phyloP scores from a whole-genome alignment of 23 red algal species.

The Agarophyton chilense region DNA sequence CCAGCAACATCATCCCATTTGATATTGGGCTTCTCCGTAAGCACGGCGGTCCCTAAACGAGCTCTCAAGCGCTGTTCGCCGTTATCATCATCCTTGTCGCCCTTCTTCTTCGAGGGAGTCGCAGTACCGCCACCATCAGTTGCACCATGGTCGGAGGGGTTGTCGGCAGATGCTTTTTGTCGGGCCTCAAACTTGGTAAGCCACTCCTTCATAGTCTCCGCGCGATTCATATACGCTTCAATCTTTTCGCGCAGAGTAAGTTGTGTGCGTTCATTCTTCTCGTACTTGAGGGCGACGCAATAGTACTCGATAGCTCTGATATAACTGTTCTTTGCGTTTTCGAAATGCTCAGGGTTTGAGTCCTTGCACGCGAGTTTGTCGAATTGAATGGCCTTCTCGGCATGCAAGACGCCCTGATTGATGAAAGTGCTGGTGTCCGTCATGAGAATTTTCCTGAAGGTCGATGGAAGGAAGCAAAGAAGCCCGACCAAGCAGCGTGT shows the following conservation, averaged over 20 bases:
- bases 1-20: conserved; percentile 98
- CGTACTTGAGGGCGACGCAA: conserved; percentile 73
- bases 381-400: conserved; percentile 57
- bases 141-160: conserved; percentile 36
- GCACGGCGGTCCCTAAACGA: conserved; percentile 73
- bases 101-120: conserved; percentile 32
- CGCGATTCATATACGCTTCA: conserved; percentile 76
- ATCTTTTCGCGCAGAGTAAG: conserved; percentile 62
- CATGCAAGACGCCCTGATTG: conserved; percentile 54
- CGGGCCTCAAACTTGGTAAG: conserved; percentile 59
- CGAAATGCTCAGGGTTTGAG: conserved; percentile 33
- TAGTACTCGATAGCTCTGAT: conserved; percentile 72
- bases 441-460: background rate
- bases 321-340: conserved; percentile 64
- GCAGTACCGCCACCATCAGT: conserved; percentile 7
- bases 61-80: conserved; percentile 62
- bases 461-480: no score
- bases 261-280: conserved; percentile 84
- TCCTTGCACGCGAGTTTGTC: conserved; percentile 47
- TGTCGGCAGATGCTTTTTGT: conserved; percentile 28
- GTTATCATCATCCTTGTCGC: conserved; percentile 54
- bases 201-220: conserved; percentile 88
- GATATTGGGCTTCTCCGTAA: conserved; percentile 94
- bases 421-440: conserved; percentile 62
- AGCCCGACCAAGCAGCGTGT: no score